Base-by-base conservation (phyloP, 495 filamentous ascomycete genomes). In the Xylaria scruposa region DNA sequence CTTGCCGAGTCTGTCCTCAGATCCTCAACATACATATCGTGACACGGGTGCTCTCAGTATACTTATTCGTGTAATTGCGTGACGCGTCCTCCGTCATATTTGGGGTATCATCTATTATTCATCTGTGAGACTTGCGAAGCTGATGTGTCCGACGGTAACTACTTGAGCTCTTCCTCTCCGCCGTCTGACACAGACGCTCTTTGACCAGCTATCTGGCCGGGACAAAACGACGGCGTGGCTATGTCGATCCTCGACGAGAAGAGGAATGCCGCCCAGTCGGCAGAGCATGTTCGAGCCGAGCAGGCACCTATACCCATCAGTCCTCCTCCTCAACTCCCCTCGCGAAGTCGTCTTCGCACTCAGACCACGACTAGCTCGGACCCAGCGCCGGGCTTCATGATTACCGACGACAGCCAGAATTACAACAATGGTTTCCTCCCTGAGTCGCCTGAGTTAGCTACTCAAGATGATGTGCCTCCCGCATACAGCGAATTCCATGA, bases 401-500 rank as follows among this genome's bases (percentile, higher is more conserved):
- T 62, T 13, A 64, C 68, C 19, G 69, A 53, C 10, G 49, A 60
- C 17, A 60, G 51, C 70, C 49, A 53, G n/a, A 42, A 67, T 42
- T 71, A 71, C 54, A 70, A 64, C 29, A 47, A 51, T 21, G 72
- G 75, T 31, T 70, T 74, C 51, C 72, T 78, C 44, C 70, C 75
- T 46, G 72, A 78, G 0, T 78, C 77, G 44, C 66, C 77, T 6
- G 75, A 78, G 29, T 74, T 81, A 21, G 79, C 69, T 17, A 77
- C 63, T 58, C 72, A 74, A 42, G 79, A 83, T 6, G 78, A 81
- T 9, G 75, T 80, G 13, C 84, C 81, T 4, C 84, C 84, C 1
- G 81, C 84, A 24, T 85, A 85, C 67, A 84, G 84, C 70, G 83
- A 85, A 17, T 71, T 76, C 15, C 78, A 78, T 65, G 81, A 85